Percentiles rank a stretch among this genome's conserved stretches.
Evolutionary conservation across 2,329 filamentous ascomycete species (phyloP).

Genomic region (Colletotrichum tanaceti): DNA sequence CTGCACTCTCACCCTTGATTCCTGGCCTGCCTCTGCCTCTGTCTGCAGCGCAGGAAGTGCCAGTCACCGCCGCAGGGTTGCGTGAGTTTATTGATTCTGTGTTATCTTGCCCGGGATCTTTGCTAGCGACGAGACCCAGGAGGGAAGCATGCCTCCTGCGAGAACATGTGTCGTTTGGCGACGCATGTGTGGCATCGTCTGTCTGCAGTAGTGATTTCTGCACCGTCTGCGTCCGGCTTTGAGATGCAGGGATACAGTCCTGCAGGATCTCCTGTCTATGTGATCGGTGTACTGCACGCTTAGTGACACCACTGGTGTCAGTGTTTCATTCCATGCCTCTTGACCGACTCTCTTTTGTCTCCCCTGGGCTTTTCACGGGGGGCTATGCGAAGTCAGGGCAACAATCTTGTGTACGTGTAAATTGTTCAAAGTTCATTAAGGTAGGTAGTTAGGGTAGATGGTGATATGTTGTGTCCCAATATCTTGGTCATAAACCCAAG

Average conservation of each 20-base stretch:
- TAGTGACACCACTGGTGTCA: neutral
- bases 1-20: constrained; percentile 1
- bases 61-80: constrained; percentile 32
- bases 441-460: neutral
- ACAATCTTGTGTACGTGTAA: neutral
- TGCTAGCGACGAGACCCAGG: neutral
- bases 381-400: too few species aligned
- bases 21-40: constrained; percentile 10
- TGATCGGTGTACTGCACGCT: neutral
- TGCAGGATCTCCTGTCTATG: neutral
- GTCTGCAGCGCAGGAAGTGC: neutral
- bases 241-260: constrained; percentile 15
- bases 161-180: neutral
- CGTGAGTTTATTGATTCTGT: constrained; percentile 17
- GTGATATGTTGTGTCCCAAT: neutral
- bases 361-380: too few species aligned
- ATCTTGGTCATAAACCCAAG: neutral
- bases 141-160: too few species aligned
- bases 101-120: constrained; percentile 4
- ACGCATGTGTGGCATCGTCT: neutral
- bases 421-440: constrained; percentile 21
- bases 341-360: too few species aligned
- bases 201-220: constrained; percentile 12
- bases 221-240: constrained; percentile 19
- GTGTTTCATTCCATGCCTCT: too few species aligned